Evolutionary conservation across 805 yeast genomes (phyloP).

Genomic region (Wickerhamia fluorescens): DNA sequence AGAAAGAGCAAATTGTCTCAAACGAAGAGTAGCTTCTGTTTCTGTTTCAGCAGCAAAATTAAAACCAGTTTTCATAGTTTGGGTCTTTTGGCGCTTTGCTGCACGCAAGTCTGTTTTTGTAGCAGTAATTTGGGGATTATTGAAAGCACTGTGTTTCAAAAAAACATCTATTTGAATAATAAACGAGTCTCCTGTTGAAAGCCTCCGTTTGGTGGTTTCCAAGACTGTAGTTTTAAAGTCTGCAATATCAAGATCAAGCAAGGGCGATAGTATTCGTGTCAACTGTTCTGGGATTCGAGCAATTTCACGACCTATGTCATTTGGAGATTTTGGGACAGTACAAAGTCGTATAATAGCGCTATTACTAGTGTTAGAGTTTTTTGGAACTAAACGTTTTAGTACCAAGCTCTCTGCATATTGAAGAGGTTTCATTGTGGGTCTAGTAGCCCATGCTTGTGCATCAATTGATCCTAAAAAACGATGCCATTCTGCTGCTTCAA

Average conservation of each 20-base stretch:
- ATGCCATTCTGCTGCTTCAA: slow-evolving; percentile 17
- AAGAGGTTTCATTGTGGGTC: slow-evolving; percentile 48
- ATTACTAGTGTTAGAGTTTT: slow-evolving; percentile 9
- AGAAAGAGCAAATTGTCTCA: slow-evolving; percentile 49
- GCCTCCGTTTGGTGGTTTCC: slow-evolving; percentile 43
- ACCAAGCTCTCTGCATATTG: slow-evolving; percentile 38
- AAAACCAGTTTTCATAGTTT: slow-evolving; percentile 11
- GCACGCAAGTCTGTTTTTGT: slow-evolving; percentile 7
- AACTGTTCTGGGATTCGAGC: slow-evolving; percentile 71
- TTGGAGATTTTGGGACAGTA: slow-evolving; percentile 11
- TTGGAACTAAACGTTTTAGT: slow-evolving; percentile 30
- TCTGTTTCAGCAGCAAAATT: slow-evolving; percentile 40
- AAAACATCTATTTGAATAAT: slow-evolving; percentile 63
- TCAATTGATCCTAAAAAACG: slow-evolving; percentile 54
- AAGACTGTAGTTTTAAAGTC: slow-evolving; percentile 51
- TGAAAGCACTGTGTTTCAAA: slow-evolving; percentile 36
- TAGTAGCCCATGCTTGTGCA: slow-evolving; percentile 64
- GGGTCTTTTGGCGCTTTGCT: slow-evolving; percentile 13
- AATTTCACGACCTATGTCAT: slow-evolving; percentile 45
- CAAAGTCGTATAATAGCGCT: slow-evolving; percentile 27
- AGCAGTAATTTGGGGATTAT: slow-evolving; percentile 3
- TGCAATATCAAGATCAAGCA: slow-evolving; percentile 50
- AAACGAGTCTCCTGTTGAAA: slow-evolving; percentile 74
- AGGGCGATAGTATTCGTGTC: slow-evolving; percentile 59
- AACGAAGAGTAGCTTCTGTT: slow-evolving; percentile 44